Percentiles rank a stretch among this genome's conserved stretches.
Evolutionary conservation across 1,284 basidiomycete genomes (phyloP).

Genomic region (Pterulicium gracile): DNA sequence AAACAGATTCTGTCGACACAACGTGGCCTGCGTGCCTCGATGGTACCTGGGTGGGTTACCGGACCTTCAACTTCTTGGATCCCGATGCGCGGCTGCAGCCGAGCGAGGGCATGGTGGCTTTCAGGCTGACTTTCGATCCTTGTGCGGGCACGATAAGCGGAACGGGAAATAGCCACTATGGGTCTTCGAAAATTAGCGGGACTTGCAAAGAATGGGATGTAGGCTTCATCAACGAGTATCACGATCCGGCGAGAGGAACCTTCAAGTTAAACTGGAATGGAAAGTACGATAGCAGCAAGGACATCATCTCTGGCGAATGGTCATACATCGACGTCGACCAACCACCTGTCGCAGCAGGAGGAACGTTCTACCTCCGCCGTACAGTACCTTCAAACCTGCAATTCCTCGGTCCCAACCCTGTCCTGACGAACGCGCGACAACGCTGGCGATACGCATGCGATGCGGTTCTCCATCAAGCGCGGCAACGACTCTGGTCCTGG

Average conservation of each 20-base stretch:
- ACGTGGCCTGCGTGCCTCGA: not conserved
- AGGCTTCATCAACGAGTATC: not conserved
- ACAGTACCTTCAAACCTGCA: not conserved
- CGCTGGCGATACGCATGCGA: not conserved
- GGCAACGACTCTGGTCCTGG: not conserved
- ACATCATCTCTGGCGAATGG: not conserved
- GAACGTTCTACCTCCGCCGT: not conserved
- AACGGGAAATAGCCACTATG: not conserved
- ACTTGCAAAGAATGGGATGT: not conserved
- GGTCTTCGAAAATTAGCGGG: not conserved
- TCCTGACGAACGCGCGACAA: not conserved
- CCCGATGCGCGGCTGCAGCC: not conserved
- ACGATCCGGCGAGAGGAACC: not conserved
- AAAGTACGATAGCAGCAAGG: not conserved
- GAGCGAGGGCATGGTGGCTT: not conserved
- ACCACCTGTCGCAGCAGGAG: too few species aligned
- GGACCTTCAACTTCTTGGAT: not conserved
- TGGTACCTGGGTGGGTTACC: not conserved
- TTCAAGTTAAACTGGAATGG: not conserved
- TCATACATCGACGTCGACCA: not conserved
- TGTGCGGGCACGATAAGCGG: not conserved
- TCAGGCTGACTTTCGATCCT: not conserved
- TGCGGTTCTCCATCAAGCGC: slow-evolving; percentile 2
- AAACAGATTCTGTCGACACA: not conserved
- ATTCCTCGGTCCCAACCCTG: not conserved